Base-by-base conservation (phyloP, 345 rosid genomes). In the Turritis glabra region DNA sequence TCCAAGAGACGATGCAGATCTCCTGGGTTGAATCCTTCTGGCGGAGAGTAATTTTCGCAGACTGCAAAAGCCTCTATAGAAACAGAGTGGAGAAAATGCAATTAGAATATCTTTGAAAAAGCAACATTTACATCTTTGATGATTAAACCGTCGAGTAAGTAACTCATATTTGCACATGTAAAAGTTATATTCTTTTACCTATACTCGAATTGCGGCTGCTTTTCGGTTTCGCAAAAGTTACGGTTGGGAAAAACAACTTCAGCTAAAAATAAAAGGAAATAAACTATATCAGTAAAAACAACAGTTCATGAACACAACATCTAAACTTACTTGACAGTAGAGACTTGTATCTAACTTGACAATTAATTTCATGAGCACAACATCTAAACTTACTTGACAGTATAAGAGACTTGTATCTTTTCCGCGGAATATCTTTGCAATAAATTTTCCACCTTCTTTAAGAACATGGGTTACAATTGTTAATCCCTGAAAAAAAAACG, bases 201-300 rank as follows among this genome's bases (percentile, higher is more conserved):
- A 95, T 95, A 82, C 98, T 95, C 32, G 99, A 95, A 84, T 95
- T 95, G 38, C 98, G 96, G 85, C 99, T 95, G 83, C 98, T 92
- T 84, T 90, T 92, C 22, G 99, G 98, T 86, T 95, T 92, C 8
- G 97, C 96, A 76, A 95, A 95, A 66, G 98, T 92, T 66, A 95
- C 97, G 4, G 81, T 80, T 26, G 99, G 98, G 81, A 92, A 95
- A 77, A 89, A 89, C 81, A 95, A 72, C 82, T 92, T 92, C 64
- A 90, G 85, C 98, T 95, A 89, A 85, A 84, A 59, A 47, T 65
- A 57, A 47, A 25, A 41, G 21, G 52, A 75, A 75, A 7, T 13
- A 50, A 66, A 47, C 23, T 8, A 12, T 37, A 56, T 64, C 77
- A 64, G 72, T 44, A 43, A 60, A 52, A 51, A 25, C 12, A 48